These are phyloP conservation scores for Wallacemonas sp. DNA, from an alignment of 208 protist species.

Conservation along the genomic window DNA sequence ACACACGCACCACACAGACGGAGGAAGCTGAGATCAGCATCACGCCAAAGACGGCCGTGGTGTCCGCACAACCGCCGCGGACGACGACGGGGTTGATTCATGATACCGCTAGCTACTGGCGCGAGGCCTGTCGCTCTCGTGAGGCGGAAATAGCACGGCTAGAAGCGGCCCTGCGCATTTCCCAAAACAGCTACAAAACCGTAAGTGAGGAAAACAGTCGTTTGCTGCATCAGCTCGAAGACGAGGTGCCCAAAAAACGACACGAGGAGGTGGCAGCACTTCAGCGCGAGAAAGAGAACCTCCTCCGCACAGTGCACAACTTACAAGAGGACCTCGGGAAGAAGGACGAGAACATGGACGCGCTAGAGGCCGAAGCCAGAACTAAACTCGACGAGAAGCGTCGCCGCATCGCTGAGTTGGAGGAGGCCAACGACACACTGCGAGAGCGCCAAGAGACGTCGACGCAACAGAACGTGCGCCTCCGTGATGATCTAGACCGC, in stretches of 20 bases:
- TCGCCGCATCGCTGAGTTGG: slow-evolving; percentile 51
- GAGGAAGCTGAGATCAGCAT: no score
- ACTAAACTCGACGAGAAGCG: slow-evolving; percentile 78
- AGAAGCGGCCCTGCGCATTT: slow-evolving; percentile 33
- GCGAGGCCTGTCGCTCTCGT: slow-evolving; percentile 14
- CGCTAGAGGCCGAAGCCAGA: slow-evolving; percentile 66
- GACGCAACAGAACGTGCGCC: slow-evolving; percentile 34
- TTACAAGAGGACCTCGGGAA: slow-evolving; percentile 56
- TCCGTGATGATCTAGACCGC: slow-evolving; percentile 24
- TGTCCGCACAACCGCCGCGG: neutral
- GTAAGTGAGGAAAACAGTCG: slow-evolving; percentile 59
- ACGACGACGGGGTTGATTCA: neutral
- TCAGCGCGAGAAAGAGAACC: slow-evolving; percentile 59
- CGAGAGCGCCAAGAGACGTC: slow-evolving; percentile 20
- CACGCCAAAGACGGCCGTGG: neutral
- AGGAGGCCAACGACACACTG: slow-evolving; percentile 36
- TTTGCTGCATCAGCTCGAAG: slow-evolving; percentile 37
- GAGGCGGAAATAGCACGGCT: slow-evolving; percentile 32
- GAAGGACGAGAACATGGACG: slow-evolving; percentile 54
- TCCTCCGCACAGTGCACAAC: slow-evolving; percentile 74
- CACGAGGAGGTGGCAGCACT: slow-evolving; percentile 9
- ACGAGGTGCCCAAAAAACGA: slow-evolving; percentile 21
- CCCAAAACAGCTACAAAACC: slow-evolving; percentile 34
- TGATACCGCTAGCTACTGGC: slow-evolving; percentile 29
- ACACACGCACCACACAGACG: no score